Percentiles rank a stretch among this genome's conserved stretches.
These are phyloP conservation scores for Fusarium austroafricanum DNA, from an alignment of 2,329 filamentous ascomycete genomes.

Conservation along the genomic window DNA sequence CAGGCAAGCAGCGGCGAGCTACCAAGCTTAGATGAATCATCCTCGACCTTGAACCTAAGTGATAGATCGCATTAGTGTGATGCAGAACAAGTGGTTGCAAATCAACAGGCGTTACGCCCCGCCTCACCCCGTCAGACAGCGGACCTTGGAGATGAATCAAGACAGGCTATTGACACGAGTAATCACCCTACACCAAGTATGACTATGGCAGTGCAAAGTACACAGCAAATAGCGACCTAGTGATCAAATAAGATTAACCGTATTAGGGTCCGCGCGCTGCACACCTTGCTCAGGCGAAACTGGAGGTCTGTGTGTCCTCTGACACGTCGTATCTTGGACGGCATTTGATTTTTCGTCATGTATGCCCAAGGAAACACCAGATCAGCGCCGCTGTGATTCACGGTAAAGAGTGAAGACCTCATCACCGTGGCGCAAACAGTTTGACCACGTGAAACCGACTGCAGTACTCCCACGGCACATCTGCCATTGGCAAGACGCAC, in stretches of 20 bases:
- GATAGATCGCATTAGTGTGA: constrained; percentile 30
- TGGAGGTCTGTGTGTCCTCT: constrained; percentile 2
- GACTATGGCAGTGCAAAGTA: background rate
- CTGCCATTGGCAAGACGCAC: constrained; percentile 3
- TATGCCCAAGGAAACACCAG: constrained; percentile 7
- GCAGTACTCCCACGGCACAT: constrained; percentile 8
- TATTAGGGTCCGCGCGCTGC: background rate
- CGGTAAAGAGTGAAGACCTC: background rate
- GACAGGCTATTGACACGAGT: background rate
- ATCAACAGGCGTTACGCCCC: constrained; percentile 11
- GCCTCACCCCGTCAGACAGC: background rate
- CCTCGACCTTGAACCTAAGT: constrained; percentile 65
- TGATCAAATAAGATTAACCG: background rate
- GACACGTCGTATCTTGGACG: constrained; percentile 8
- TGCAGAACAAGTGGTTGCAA: constrained; percentile 20
- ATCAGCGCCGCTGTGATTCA: background rate
- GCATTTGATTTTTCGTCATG: constrained; percentile 9
- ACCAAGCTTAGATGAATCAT: constrained; percentile 56
- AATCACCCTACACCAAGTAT: background rate
- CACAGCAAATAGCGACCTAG: background rate
- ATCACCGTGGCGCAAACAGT: constrained; percentile 3
- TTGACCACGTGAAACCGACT: constrained; percentile 11
- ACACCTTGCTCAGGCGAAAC: constrained; percentile 5
- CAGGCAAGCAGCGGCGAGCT: constrained; percentile 60
- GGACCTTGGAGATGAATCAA: background rate